Evolutionary conservation across 768 basidiomycete genomes (phyloP), one percentile per base, ranked within the genome.

Genomic region (Macrolepiota dolichaula): DNA sequence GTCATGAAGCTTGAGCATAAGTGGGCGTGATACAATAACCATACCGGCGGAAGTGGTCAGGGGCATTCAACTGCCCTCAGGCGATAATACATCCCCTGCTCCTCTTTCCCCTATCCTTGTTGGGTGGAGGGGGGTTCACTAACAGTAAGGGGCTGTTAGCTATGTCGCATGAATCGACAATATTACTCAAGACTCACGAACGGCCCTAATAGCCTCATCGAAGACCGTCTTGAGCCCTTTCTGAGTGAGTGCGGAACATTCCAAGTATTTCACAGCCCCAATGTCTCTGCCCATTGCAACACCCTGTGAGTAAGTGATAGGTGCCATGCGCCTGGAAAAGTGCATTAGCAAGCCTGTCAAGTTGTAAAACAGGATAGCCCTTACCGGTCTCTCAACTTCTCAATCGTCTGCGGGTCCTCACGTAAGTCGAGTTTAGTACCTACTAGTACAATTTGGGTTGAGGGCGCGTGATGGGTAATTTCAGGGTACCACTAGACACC

Each of bases 211-310:
- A 46, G 97, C 97, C 76, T 98, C 97, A 73, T 98, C 97, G 72
- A 99, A 99, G 47, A 99, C 97, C 61, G 91, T 96, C 85, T 99
- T 99, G 71, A 99, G 79, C 15, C 96, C 96, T 77, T 98, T 97
- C 81, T 98, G 97, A 51, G 96, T 98, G 70, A 96, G 79, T 36
- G 96, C 94, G 29, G 94, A 96, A 74, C 95, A 97, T 74, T 97
- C 95, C 61, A 97, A 78, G 70, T 97, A 97, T 76, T 96, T 96
- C 66, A 98, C 93, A 36, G 96, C 97, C 25, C 89, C 90, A 65
- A 99, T 94, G 68, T 98, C 97, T 71, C 90, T 89, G 62, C 87
- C 86, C 88, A 97, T 95, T 50, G 87, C 81, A 50, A 93, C 87
- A 58, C 95, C 97, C 74, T 95, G 92, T 46, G 86, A 81, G 75